Evolutionary conservation across 768 basidiomycete genomes (phyloP).

Genomic region (Lactifluus subvellereus): DNA sequence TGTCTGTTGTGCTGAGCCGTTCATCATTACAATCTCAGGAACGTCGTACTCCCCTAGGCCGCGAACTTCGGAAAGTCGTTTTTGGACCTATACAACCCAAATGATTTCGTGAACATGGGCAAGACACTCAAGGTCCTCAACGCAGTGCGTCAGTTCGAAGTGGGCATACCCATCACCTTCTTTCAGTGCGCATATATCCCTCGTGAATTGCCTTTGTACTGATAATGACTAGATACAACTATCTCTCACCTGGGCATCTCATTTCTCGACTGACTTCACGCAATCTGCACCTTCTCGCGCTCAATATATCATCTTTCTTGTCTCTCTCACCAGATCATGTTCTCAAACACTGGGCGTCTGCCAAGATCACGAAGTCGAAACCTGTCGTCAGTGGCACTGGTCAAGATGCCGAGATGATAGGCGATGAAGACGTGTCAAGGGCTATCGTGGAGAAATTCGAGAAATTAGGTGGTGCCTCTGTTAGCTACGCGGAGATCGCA

Average conservation of each 20-base stretch:
- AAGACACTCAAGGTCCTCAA: conserved; percentile 91
- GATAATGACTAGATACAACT: conserved; percentile 55
- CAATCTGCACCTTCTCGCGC: conserved; percentile 85
- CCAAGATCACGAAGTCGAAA: conserved; percentile 77
- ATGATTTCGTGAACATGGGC: conserved; percentile 89
- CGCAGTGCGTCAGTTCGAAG: conserved; percentile 84
- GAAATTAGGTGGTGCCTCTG: conserved; percentile 66
- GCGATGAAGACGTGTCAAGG: conserved; percentile 74
- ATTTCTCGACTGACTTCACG: conserved; percentile 79
- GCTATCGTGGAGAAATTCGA: conserved; percentile 89
- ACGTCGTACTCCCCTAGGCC: conserved; percentile 47
- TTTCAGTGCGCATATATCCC: conserved; percentile 56
- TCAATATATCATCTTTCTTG: conserved; percentile 83
- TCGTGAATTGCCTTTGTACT: neutral
- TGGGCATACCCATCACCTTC: conserved; percentile 90
- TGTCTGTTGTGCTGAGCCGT: conserved; percentile 24
- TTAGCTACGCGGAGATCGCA: conserved; percentile 94
- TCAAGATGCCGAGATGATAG: conserved; percentile 49
- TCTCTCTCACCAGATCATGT: conserved; percentile 80
- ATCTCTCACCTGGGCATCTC: conserved; percentile 74
- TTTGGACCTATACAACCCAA: conserved; percentile 87
- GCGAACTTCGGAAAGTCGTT: conserved; percentile 95
- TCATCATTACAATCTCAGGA: neutral
- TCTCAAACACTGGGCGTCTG: conserved; percentile 92
- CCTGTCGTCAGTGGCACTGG: conserved; percentile 49